A percentile compares a stretch with the other conserved stretches of the same genome.
phyloP scores from a whole-genome alignment of 768 basidiomycete genomes.

The Amanita pseudoporphyria region DNA sequence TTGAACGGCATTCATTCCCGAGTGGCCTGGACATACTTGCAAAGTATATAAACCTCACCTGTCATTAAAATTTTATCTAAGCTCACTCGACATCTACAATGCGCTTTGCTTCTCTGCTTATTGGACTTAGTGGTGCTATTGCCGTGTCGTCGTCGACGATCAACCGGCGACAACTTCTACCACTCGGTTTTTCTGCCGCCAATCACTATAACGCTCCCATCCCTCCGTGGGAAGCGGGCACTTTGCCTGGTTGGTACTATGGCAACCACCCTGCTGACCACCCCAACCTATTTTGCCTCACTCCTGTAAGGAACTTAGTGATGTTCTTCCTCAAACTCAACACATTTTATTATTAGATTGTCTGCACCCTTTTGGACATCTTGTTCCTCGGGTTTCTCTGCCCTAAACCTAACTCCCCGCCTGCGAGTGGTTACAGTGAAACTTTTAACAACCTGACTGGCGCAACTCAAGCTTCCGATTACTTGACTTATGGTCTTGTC shows the following conservation, averaged over 20 bases:
- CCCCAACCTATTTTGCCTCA: conserved; percentile 16
- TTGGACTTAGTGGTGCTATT: not conserved
- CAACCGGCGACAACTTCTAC: not conserved
- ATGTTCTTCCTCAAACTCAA: not conserved
- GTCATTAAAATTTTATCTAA: not conserved
- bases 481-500: conserved; percentile 34
- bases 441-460: conserved; percentile 32
- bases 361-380: conserved; percentile 27
- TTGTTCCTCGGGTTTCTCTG: conserved; percentile 31
- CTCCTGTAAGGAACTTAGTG: not conserved
- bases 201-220: conserved; percentile 26
- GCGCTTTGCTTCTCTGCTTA: not conserved
- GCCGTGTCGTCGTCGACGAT: not conserved
- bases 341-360: conserved; percentile 16
- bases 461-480: conserved; percentile 32
- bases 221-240: conserved; percentile 21
- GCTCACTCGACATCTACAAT: not conserved
- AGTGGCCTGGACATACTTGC: not conserved
- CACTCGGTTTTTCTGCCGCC: conserved; percentile 7
- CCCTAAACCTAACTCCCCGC: conserved; percentile 17
- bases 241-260: conserved; percentile 29
- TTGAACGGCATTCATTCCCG: not conserved
- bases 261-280: conserved; percentile 18
- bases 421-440: conserved; percentile 24
- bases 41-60: not conserved